Conservation (phyloP, 345 rosid genomes). For the Streptanthus diversifolius region DNA sequence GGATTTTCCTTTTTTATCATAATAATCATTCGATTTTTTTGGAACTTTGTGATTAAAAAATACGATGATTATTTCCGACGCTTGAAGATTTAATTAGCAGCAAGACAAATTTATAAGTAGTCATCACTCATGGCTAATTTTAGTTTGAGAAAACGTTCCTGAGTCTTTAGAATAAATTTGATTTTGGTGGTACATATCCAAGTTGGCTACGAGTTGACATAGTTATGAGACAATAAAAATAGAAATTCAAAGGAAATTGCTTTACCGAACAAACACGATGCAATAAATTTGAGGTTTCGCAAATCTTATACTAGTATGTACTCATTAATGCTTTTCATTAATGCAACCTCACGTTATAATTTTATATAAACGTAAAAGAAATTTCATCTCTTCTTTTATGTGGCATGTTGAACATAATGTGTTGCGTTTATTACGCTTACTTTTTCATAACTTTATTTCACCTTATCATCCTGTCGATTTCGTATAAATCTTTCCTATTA, state of each 20-base stretch:
- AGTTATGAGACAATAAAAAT: not conserved
- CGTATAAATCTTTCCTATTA: no score
- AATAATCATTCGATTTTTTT: conserved; percentile 12
- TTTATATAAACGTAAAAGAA: not conserved
- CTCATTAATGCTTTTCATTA: conserved; percentile 2
- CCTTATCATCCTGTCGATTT: no score
- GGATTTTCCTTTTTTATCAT: not conserved
- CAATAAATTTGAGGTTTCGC: not conserved
- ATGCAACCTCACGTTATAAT: conserved; percentile 2
- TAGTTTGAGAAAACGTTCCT: not conserved
- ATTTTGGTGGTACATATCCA: not conserved
- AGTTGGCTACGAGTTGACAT: not conserved
- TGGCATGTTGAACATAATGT: not conserved
- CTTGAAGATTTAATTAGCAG: not conserved
- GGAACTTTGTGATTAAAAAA: conserved; percentile 10
- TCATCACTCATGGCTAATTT: not conserved
- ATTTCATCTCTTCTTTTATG: not conserved
- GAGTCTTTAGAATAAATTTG: not conserved
- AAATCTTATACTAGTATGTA: not conserved
- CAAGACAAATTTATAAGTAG: not conserved
- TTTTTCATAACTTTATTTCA: not conserved
- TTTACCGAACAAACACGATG: not conserved
- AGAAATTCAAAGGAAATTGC: not conserved
- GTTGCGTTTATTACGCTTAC: not conserved
- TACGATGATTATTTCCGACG: not conserved